phyloP scores from a whole-genome alignment of 352 stramenopile species.

The Thraustotheca clavata region DNA sequence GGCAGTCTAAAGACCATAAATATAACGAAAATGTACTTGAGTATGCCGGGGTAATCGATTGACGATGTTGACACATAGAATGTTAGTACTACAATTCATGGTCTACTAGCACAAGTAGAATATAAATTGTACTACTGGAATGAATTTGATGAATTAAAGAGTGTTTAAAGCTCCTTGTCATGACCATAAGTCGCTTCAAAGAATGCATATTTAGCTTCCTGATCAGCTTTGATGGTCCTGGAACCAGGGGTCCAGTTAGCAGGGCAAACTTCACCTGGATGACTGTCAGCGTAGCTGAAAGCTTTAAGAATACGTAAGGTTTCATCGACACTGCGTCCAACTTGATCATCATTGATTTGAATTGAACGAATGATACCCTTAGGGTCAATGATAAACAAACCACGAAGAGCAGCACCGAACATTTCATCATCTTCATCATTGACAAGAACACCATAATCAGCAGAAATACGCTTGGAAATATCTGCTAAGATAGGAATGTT shows the following conservation, averaged over 20 bases:
- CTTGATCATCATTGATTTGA: constrained; percentile 78
- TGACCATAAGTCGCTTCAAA: constrained; percentile 39
- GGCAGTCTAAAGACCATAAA: too few relatives aligned
- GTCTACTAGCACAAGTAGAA: not conserved
- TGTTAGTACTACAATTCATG: constrained; percentile 7
- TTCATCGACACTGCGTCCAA: constrained; percentile 75
- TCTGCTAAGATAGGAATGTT: constrained; percentile 75
- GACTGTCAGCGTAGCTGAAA: constrained; percentile 64
- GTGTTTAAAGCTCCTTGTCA: constrained; percentile 11
- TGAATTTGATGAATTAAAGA: not conserved
- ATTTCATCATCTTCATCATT: constrained; percentile 56
- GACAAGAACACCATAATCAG: constrained; percentile 79
- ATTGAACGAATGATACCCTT: constrained; percentile 75
- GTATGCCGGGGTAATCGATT: too few relatives aligned
- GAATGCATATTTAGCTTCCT: constrained; percentile 68
- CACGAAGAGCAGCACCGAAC: constrained; percentile 62
- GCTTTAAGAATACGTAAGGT: constrained; percentile 78
- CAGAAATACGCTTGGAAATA: constrained; percentile 77
- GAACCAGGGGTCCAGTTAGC: constrained; percentile 78
- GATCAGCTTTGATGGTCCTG: constrained; percentile 80
- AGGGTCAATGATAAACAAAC: constrained; percentile 80
- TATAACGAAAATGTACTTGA: too few relatives aligned
- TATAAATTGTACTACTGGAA: not conserved
- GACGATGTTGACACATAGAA: not conserved
- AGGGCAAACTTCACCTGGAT: constrained; percentile 62